Evolutionary conservation across 495 filamentous ascomycete species (phyloP).

Genomic region (Penicillium bovifimosum): DNA sequence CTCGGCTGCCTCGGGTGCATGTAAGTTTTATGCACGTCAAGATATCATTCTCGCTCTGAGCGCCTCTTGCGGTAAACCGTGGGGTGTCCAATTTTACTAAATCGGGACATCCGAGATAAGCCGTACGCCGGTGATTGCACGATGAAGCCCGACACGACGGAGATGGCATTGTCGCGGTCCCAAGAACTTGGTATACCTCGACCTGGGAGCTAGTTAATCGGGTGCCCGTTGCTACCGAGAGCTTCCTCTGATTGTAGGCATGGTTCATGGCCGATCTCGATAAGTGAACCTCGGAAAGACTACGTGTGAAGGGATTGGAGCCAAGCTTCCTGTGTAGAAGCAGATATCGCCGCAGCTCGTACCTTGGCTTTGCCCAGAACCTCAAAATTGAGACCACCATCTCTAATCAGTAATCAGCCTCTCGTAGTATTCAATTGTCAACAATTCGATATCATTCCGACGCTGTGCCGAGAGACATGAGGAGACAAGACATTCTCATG

Average conservation of each 20-base stretch:
- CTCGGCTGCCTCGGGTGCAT: neutral
- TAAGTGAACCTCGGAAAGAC: neutral
- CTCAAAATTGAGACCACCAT: neutral
- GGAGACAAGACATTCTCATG: neutral
- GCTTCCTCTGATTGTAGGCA: neutral
- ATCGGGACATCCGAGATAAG: conserved; percentile 12
- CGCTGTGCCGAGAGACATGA: neutral
- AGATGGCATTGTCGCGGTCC: neutral
- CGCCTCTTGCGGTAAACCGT: neutral
- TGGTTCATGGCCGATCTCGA: neutral
- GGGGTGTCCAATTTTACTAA: neutral
- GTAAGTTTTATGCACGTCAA: neutral
- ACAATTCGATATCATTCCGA: neutral
- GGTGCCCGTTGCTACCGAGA: neutral
- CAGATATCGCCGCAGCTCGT: neutral
- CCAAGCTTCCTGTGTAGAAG: neutral
- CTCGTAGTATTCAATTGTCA: neutral
- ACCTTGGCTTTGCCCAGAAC: neutral
- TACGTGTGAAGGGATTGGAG: conserved; percentile 2
- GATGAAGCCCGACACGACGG: neutral
- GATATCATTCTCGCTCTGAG: conserved; percentile 6
- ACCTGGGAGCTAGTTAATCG: conserved; percentile 2
- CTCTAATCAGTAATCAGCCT: neutral
- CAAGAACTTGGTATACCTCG: neutral
- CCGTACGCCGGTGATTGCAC: conserved; percentile 9